phyloP scores from a whole-genome alignment of 257 asterid species.

The Solanum tacnaense region DNA sequence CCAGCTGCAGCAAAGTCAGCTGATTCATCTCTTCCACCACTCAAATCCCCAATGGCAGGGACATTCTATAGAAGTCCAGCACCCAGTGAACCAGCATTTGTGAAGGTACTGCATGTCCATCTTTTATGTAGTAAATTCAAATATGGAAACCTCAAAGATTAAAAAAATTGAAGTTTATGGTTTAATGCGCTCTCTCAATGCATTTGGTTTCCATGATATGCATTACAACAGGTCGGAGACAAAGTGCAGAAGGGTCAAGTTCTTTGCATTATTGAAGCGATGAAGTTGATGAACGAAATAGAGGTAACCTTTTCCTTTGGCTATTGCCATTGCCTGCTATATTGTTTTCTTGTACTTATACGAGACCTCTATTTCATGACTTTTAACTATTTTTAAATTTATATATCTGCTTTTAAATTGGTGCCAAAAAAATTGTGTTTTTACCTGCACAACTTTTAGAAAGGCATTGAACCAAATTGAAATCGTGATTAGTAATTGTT shows the following conservation, averaged over 20 bases:
- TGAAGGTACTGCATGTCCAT: constrained; percentile 40
- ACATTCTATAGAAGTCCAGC: constrained; percentile 73
- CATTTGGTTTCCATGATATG: background rate
- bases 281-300: constrained; percentile 94
- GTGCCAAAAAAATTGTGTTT: background rate
- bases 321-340: background rate
- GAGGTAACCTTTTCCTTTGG: constrained; percentile 44
- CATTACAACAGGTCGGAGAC: constrained; percentile 58
- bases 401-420: background rate
- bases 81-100: constrained; percentile 81
- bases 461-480: background rate
- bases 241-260: constrained; percentile 89
- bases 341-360: background rate
- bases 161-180: background rate
- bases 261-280: constrained; percentile 82
- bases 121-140: background rate
- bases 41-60: constrained; percentile 90
- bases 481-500: background rate
- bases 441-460: background rate
- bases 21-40: constrained; percentile 60
- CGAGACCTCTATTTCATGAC: background rate
- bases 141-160: background rate
- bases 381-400: background rate
- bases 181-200: background rate
- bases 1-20: constrained; percentile 39